Percentiles rank a stretch among this genome's conserved stretches.
These are phyloP conservation scores for Lophium mytilinum DNA, from an alignment of 495 filamentous ascomycete genomes.

Conservation along the genomic window DNA sequence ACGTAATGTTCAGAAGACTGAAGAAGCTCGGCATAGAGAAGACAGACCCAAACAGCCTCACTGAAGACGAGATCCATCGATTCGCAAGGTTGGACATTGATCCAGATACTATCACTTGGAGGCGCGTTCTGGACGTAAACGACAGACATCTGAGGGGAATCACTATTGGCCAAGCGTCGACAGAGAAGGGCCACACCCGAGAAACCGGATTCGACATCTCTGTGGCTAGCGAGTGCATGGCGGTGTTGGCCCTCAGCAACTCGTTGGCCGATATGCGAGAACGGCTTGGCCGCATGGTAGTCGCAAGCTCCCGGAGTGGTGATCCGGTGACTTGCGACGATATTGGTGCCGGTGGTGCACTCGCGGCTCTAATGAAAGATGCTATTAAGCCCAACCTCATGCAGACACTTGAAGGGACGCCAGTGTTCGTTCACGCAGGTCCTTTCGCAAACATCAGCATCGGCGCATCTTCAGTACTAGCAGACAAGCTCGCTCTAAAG, in stretches of 20 bases:
- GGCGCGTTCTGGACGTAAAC: slow-evolving; percentile 92
- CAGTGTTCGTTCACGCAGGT: slow-evolving; percentile 93
- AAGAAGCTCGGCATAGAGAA: slow-evolving; percentile 95
- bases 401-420: slow-evolving; percentile 95
- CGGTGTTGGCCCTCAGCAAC: slow-evolving; percentile 89
- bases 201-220: slow-evolving; percentile 95
- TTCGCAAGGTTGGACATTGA: slow-evolving; percentile 95
- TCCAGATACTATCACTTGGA: slow-evolving; percentile 94
- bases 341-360: slow-evolving; percentile 82
- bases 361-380: slow-evolving; percentile 93
- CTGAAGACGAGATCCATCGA: slow-evolving; percentile 73
- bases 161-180: slow-evolving; percentile 75
- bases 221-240: slow-evolving; percentile 97
- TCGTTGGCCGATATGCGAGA: slow-evolving; percentile 84
- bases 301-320: slow-evolving; percentile 73
- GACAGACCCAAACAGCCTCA: slow-evolving; percentile 83
- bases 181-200: slow-evolving; percentile 78
- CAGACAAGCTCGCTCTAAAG: slow-evolving; percentile 92
- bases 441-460: slow-evolving; percentile 98
- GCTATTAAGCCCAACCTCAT: slow-evolving; percentile 98
- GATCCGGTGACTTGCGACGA: slow-evolving; percentile 96
- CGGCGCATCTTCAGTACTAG: slow-evolving; percentile 86
- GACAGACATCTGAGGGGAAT: slow-evolving; percentile 86
- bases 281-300: slow-evolving; percentile 91
- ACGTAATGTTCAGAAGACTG: slow-evolving; percentile 82